phyloP scores from a whole-genome alignment of 2,329 filamentous ascomycete species.

The Fusarium dimerum region DNA sequence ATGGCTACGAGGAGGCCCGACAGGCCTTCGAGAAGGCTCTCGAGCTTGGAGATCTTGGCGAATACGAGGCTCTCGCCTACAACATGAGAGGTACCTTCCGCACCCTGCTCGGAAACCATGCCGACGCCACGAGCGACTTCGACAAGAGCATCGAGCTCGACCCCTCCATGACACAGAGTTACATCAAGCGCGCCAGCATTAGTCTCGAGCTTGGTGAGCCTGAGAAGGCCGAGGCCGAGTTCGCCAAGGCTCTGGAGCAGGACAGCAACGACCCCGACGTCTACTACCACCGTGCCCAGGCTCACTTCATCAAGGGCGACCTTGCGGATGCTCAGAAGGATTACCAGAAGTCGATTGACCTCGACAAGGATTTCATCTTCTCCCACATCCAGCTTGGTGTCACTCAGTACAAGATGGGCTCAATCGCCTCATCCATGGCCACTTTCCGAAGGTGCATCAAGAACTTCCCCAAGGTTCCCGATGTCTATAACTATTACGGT shows the following conservation, averaged over 20 bases:
- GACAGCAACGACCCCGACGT: constrained; percentile 92
- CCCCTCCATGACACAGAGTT: constrained; percentile 87
- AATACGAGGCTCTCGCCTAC: constrained; percentile 87
- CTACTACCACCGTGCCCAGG: constrained; percentile 97
- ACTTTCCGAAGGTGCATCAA: constrained; percentile 97
- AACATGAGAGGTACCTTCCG: constrained; percentile 97
- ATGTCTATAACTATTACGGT: constrained; percentile 99
- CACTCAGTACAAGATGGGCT: constrained; percentile 99
- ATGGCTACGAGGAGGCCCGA: constrained; percentile 88
- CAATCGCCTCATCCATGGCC: constrained; percentile 95
- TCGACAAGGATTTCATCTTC: constrained; percentile 96
- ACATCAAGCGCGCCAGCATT: constrained; percentile 98
- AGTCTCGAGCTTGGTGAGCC: constrained; percentile 89
- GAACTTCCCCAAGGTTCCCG: constrained; percentile 94
- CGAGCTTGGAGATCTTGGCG: constrained; percentile 75
- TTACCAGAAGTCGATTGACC: constrained; percentile 98
- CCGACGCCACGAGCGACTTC: constrained; percentile 79
- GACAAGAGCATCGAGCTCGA: constrained; percentile 92
- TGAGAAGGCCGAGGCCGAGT: constrained; percentile 84
- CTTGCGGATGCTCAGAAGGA: constrained; percentile 94
- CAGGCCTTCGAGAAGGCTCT: constrained; percentile 85
- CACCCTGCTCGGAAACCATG: constrained; percentile 86
- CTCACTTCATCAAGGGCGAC: constrained; percentile 96
- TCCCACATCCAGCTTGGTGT: constrained; percentile 99
- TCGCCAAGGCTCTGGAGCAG: constrained; percentile 80